Percentiles rank a stretch among this genome's conserved stretches.
These are phyloP conservation scores for Sutorius australiensis DNA, from an alignment of 768 basidiomycete species.

Conservation along the genomic window DNA sequence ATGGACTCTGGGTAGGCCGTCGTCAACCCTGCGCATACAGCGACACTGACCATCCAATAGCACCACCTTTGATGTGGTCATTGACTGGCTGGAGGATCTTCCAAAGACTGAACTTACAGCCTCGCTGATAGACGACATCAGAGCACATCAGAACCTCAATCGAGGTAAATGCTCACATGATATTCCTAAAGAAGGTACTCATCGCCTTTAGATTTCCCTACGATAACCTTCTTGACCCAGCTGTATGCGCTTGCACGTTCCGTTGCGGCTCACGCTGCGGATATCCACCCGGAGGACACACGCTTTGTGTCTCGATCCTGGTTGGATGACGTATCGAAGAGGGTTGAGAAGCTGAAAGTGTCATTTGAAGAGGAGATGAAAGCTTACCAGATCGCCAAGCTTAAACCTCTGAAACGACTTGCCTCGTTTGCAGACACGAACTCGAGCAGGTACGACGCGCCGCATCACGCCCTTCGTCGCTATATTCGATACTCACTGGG, in stretches of 20 bases:
- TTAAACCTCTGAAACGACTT: slow-evolving; percentile 46
- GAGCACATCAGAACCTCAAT: slow-evolving; percentile 23
- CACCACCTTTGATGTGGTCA: slow-evolving; percentile 21
- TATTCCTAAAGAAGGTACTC: neutral
- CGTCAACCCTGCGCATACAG: neutral
- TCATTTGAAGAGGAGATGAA: slow-evolving; percentile 37
- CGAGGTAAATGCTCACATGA: slow-evolving; percentile 18
- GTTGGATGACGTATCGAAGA: slow-evolving; percentile 29
- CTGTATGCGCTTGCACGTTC: slow-evolving; percentile 41
- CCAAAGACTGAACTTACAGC: slow-evolving; percentile 14
- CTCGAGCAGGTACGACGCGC: slow-evolving; percentile 36
- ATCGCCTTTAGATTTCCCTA: slow-evolving; percentile 29
- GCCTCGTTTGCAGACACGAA: slow-evolving; percentile 41
- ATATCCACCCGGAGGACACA: slow-evolving; percentile 4
- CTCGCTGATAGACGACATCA: slow-evolving; percentile 23
- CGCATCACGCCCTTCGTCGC: neutral
- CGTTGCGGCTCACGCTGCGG: slow-evolving; percentile 22
- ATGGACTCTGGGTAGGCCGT: slow-evolving; percentile 41
- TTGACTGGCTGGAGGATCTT: slow-evolving; percentile 25
- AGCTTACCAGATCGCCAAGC: slow-evolving; percentile 37
- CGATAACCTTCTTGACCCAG: slow-evolving; percentile 47
- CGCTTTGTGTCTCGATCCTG: slow-evolving; percentile 15
- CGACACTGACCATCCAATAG: slow-evolving; percentile 13
- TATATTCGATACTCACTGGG: neutral
- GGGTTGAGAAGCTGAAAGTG: slow-evolving; percentile 31